Conservation (phyloP, 139 green algal genomes). For the Pseudopediastrum boryanum region DNA sequence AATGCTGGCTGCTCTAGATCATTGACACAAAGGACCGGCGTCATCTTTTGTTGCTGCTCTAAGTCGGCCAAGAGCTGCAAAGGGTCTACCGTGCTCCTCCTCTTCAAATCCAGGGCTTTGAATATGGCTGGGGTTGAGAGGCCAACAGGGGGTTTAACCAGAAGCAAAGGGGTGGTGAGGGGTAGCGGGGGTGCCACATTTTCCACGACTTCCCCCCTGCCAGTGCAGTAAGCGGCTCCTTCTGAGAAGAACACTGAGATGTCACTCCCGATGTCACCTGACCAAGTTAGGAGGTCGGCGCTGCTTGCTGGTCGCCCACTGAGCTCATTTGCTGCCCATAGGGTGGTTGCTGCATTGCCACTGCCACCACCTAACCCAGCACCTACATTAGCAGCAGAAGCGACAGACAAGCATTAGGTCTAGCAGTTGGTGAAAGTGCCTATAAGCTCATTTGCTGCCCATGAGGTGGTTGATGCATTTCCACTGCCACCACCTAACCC, state of each 20-base stretch:
- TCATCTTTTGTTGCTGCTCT: background rate
- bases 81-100: conserved; percentile 80
- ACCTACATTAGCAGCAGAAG: conserved; percentile 52
- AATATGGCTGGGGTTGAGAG: conserved; percentile 93
- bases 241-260: conserved; percentile 94
- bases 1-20: conserved; percentile 96
- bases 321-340: conserved; percentile 97
- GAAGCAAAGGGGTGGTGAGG: conserved; percentile 84
- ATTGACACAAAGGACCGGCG: conserved; percentile 81
- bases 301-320: conserved; percentile 73
- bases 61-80: conserved; percentile 73
- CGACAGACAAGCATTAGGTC: background rate
- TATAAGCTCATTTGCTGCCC: conserved; percentile 92
- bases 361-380: conserved; percentile 95
- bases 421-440: background rate
- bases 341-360: conserved; percentile 94
- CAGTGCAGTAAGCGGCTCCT: conserved; percentile 97
- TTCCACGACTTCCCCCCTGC: conserved; percentile 93
- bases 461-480: conserved; percentile 97
- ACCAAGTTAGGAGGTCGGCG: conserved; percentile 87
- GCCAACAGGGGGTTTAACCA: conserved; percentile 89
- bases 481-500: conserved; percentile 94
- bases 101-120: conserved; percentile 87
- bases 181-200: conserved; percentile 81
- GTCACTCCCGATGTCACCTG: conserved; percentile 95